A percentile compares a stretch with the other conserved stretches of the same genome.
Evolutionary conservation across 805 yeast species (phyloP).

Genomic region (Barnettozyma sucrosica): DNA sequence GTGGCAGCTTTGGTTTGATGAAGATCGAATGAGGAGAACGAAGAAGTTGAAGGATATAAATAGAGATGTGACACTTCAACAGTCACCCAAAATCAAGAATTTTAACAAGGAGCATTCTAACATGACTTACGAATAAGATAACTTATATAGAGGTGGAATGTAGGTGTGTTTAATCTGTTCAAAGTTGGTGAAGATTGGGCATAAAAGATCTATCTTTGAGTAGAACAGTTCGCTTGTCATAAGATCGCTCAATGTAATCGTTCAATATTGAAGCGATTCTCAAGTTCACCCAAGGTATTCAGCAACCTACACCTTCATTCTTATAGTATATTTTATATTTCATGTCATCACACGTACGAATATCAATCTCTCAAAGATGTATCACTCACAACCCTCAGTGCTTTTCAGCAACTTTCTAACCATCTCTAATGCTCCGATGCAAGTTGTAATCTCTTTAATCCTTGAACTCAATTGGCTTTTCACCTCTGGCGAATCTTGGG

Average conservation of each 20-base stretch:
- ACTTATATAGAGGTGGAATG: background rate
- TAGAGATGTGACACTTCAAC: slow-evolving; percentile 11
- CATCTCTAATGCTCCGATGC: background rate
- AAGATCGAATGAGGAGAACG: background rate
- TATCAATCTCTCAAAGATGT: slow-evolving; percentile 3
- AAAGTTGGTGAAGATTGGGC: background rate
- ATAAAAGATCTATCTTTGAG: too few species aligned
- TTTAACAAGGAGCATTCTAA: slow-evolving; percentile 9
- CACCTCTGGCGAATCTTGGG: slow-evolving; percentile 74
- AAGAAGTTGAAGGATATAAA: background rate
- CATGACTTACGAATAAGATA: slow-evolving; percentile 9
- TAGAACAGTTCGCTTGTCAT: too few species aligned
- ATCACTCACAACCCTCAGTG: background rate
- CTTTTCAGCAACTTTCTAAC: background rate
- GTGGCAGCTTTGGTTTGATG: slow-evolving; percentile 13
- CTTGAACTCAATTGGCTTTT: slow-evolving; percentile 37
- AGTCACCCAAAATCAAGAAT: slow-evolving; percentile 4
- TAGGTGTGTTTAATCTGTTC: background rate
- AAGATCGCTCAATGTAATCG: background rate
- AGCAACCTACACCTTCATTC: background rate
- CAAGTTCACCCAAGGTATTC: background rate
- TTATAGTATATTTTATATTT: background rate
- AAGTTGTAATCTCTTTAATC: slow-evolving; percentile 8
- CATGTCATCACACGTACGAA: slow-evolving; percentile 5
- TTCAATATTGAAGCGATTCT: background rate